Evolutionary conservation across 2,329 filamentous ascomycete genomes (phyloP).

Genomic region (Cordyceps tenuipes): DNA sequence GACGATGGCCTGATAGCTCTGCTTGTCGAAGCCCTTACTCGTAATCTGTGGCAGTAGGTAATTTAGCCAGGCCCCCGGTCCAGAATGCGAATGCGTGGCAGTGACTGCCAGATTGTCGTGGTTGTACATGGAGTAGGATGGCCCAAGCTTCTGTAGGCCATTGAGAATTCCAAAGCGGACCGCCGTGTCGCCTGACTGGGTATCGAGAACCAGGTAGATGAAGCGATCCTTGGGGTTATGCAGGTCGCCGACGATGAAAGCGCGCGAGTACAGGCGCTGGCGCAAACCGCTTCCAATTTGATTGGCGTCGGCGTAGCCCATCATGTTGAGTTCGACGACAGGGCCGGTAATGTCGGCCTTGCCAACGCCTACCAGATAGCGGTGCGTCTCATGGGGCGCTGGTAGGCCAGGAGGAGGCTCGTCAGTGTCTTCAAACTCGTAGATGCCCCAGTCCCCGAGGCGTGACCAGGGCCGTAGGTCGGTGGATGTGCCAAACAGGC

Average conservation of each 20-base stretch:
- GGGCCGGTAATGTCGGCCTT: conserved; percentile 56
- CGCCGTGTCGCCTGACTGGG: conserved; percentile 77
- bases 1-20: conserved; percentile 81
- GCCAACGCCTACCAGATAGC: conserved; percentile 43
- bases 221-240: conserved; percentile 61
- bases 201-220: conserved; percentile 81
- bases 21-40: conserved; percentile 73
- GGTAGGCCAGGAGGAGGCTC: conserved; percentile 1
- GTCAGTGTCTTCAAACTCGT: conserved; percentile 7
- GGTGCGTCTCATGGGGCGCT: conserved; percentile 9
- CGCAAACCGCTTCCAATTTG: conserved; percentile 78
- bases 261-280: conserved; percentile 76
- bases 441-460: conserved; percentile 5
- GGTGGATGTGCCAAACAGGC: conserved; percentile 13
- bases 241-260: conserved; percentile 74
- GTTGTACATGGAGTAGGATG: conserved; percentile 61
- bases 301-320: conserved; percentile 73
- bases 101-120: conserved; percentile 80
- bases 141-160: conserved; percentile 57
- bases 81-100: conserved; percentile 84
- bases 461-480: conserved; percentile 10
- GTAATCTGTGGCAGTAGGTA: conserved; percentile 86
- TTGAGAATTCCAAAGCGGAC: conserved; percentile 75
- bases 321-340: conserved; percentile 81
- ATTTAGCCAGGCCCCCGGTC: conserved; percentile 85